A percentile compares a stretch with the other conserved stretches of the same genome.
These are phyloP conservation scores for Trichoderma sp. DNA, from an alignment of 2,329 filamentous ascomycete species.

Conservation along the genomic window DNA sequence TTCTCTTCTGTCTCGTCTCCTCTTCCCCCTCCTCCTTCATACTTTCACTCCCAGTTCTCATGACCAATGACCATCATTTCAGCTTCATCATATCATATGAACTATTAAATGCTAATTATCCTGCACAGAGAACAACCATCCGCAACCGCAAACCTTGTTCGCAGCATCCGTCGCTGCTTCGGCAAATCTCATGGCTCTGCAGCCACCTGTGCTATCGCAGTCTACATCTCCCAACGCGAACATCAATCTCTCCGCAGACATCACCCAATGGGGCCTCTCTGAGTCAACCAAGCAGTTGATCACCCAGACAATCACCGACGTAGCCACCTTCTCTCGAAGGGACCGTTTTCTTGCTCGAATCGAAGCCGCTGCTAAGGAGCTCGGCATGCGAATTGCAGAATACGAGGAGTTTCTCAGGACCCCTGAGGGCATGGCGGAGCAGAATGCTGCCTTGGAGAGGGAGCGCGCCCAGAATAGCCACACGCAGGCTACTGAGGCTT, in stretches of 20 bases:
- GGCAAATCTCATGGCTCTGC: slow-evolving; percentile 21
- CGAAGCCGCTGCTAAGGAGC: slow-evolving; percentile 52
- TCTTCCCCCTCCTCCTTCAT: not conserved
- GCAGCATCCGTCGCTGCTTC: slow-evolving; percentile 10
- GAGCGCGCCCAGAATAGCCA: slow-evolving; percentile 21
- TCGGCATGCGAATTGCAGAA: slow-evolving; percentile 51
- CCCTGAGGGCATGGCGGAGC: slow-evolving; percentile 28
- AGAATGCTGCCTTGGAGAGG: slow-evolving; percentile 28
- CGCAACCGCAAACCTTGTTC: slow-evolving; percentile 34
- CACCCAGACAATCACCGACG: slow-evolving; percentile 45
- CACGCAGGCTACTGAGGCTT: slow-evolving; percentile 15
- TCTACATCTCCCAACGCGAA: not conserved
- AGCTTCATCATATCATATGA: not conserved
- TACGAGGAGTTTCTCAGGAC: slow-evolving; percentile 45
- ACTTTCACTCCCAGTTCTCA: not conserved
- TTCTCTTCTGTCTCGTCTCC: not conserved
- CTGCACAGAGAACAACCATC: slow-evolving; percentile 46
- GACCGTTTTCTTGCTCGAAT: slow-evolving; percentile 50
- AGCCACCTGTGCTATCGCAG: slow-evolving; percentile 2
- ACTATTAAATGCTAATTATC: not conserved
- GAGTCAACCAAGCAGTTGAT: slow-evolving; percentile 27
- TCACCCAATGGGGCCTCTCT: slow-evolving; percentile 36
- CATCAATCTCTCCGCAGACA: slow-evolving; percentile 21
- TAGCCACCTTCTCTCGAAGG: slow-evolving; percentile 42
- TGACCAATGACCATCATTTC: not conserved